phyloP scores from a whole-genome alignment of 495 filamentous ascomycete species.

The Aspergillus baeticus region DNA sequence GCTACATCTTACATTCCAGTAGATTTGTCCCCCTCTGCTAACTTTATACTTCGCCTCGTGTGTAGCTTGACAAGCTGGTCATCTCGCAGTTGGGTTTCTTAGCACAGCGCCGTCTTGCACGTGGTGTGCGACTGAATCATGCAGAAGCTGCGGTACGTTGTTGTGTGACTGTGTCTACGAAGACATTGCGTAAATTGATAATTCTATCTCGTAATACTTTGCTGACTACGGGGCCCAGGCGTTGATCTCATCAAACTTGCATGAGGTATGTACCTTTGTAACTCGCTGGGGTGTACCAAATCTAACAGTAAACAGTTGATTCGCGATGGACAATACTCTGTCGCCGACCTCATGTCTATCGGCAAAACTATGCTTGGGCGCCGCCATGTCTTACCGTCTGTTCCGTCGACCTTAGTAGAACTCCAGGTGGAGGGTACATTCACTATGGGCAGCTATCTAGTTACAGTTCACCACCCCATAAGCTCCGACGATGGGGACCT shows the following conservation, averaged over 20 bases:
- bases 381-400: constrained; percentile 85
- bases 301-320: constrained; percentile 58
- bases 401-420: constrained; percentile 71
- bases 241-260: constrained; percentile 84
- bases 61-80: constrained; percentile 90
- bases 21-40: neutral
- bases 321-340: constrained; percentile 91
- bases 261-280: constrained; percentile 59
- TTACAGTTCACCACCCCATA: constrained; percentile 92
- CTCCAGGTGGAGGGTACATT: constrained; percentile 97
- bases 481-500: constrained; percentile 85
- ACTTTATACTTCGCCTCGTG: neutral
- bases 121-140: constrained; percentile 89
- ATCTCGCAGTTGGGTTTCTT: constrained; percentile 88
- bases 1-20: neutral
- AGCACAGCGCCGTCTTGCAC: constrained; percentile 84
- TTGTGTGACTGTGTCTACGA: neutral
- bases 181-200: neutral
- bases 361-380: constrained; percentile 92
- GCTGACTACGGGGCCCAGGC: constrained; percentile 52
- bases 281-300: neutral
- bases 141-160: constrained; percentile 77
- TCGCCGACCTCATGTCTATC: constrained; percentile 89
- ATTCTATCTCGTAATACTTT: neutral
- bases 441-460: constrained; percentile 84